Evolutionary conservation across 306 rosid genomes (phyloP).

Genomic region (Hippophae tibetana): DNA sequence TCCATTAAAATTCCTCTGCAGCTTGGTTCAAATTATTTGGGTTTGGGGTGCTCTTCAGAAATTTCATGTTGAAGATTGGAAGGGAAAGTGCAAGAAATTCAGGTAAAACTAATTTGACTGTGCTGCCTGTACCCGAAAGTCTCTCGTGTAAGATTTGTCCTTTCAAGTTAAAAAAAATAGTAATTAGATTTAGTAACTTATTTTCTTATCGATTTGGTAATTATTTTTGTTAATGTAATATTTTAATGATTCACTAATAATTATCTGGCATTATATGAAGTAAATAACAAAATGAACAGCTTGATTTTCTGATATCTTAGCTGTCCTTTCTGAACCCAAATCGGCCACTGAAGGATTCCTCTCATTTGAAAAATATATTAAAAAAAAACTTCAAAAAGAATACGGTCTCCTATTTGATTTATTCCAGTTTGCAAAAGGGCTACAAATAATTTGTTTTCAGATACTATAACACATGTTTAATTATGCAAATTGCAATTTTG

Average conservation of each 20-base stretch:
- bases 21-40: background rate
- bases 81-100: slow-evolving; percentile 16
- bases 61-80: slow-evolving; percentile 5
- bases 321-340: slow-evolving; percentile 31
- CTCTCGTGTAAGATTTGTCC: background rate
- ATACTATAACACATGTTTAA: too few relatives aligned
- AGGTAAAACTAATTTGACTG: slow-evolving; percentile 30
- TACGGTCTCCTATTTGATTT: slow-evolving; percentile 33
- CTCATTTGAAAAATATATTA: background rate
- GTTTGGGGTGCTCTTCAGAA: background rate
- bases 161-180: background rate
- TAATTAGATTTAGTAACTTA: background rate
- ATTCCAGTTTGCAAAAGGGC: background rate
- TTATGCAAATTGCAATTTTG: too few relatives aligned
- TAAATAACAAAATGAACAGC: slow-evolving; percentile 30
- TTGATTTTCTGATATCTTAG: slow-evolving; percentile 12
- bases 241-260: background rate
- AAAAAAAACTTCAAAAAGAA: background rate
- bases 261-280: slow-evolving; percentile 6
- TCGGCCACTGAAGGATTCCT: slow-evolving; percentile 22
- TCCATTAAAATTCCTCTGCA: background rate
- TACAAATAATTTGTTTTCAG: too few relatives aligned
- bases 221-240: background rate
- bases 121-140: background rate
- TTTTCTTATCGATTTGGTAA: background rate